phyloP scores from a whole-genome alignment of 176 grass and related monocot genomes.

The Leersia perrieri region DNA sequence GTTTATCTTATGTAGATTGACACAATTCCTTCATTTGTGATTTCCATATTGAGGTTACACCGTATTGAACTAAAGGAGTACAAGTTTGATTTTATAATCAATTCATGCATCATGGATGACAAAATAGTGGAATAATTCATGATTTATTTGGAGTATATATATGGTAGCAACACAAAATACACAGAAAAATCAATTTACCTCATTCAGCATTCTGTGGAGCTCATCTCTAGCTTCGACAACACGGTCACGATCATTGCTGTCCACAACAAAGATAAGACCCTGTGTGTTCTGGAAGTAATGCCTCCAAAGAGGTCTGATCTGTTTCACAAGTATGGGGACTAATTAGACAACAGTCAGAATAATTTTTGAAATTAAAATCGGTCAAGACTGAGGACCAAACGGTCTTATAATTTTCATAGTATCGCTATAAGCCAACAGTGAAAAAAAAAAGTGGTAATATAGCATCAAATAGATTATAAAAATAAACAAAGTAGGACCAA shows the following conservation, averaged over 20 bases:
- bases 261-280: conserved; percentile 48
- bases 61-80: no score
- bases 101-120: not conserved
- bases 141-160: not conserved
- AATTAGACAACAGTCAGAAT: no score
- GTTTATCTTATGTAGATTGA: no score
- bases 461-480: not conserved
- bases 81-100: not conserved
- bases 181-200: not conserved
- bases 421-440: not conserved
- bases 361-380: not conserved
- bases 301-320: conserved; percentile 50
- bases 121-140: not conserved
- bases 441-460: not conserved
- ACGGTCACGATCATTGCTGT: conserved; percentile 41
- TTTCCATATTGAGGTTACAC: no score
- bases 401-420: not conserved
- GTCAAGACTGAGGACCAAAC: not conserved
- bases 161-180: not conserved
- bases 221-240: conserved; percentile 49
- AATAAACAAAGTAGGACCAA: not conserved
- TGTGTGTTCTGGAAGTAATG: conserved; percentile 53
- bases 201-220: conserved; percentile 45
- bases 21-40: no score
- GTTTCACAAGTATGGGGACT: not conserved